These are phyloP conservation scores for Trypanosomatidae sp. DNA, from an alignment of 208 protist genomes.

Conservation along the genomic window DNA sequence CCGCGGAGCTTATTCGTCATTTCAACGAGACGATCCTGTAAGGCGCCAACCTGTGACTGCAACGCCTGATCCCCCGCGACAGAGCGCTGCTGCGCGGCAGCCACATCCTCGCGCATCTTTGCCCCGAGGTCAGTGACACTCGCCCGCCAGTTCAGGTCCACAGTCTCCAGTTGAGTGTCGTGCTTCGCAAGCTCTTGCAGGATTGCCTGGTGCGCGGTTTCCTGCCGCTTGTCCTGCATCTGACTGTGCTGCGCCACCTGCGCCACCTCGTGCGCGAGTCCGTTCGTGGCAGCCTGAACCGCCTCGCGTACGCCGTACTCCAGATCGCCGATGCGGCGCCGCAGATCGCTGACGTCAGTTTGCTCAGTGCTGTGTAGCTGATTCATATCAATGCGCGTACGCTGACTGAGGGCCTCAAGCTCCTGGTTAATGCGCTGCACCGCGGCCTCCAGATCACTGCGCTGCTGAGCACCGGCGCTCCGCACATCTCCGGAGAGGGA, in stretches of 20 bases:
- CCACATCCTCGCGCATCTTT: conserved; percentile 38
- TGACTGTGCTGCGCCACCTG: conserved; percentile 66
- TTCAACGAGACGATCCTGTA: conserved; percentile 39
- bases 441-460: conserved; percentile 25
- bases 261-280: conserved; percentile 55
- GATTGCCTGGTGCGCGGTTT: conserved; percentile 58
- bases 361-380: conserved; percentile 47
- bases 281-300: conserved; percentile 49
- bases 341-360: conserved; percentile 37
- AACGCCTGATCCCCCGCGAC: conserved; percentile 32
- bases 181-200: conserved; percentile 74
- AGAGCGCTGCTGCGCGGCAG: conserved; percentile 26
- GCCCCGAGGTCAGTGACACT: conserved; percentile 64
- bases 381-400: conserved; percentile 45
- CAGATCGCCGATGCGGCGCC: conserved; percentile 39
- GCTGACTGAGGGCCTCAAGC: conserved; percentile 59
- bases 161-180: conserved; percentile 62
- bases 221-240: conserved; percentile 47
- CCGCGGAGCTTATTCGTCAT: conserved; percentile 24
- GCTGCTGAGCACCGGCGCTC: conserved; percentile 21
- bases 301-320: conserved; percentile 32
- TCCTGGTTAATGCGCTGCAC: conserved; percentile 43
- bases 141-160: conserved; percentile 78
- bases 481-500: conserved; percentile 52
- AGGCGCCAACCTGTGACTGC: conserved; percentile 35